Conservation (phyloP, 2,329 filamentous ascomycete species). For the Neurospora sp. region DNA sequence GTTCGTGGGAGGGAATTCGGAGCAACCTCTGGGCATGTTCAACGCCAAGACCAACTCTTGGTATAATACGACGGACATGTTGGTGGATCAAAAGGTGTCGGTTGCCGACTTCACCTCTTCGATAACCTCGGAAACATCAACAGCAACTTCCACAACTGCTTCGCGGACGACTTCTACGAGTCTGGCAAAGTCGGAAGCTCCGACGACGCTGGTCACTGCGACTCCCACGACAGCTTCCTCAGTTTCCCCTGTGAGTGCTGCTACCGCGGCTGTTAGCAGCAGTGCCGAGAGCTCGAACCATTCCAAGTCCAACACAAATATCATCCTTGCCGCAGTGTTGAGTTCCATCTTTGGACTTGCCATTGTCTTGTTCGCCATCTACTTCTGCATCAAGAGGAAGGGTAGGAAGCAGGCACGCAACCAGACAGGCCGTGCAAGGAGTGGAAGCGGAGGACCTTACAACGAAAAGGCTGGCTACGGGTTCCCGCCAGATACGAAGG, state of each 20-base stretch:
- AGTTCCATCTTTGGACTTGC: constrained; percentile 71
- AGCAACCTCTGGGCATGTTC: constrained; percentile 66
- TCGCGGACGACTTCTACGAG: constrained; percentile 19
- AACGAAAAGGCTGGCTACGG: constrained; percentile 49
- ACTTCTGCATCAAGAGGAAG: constrained; percentile 56
- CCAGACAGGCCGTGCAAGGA: constrained; percentile 35
- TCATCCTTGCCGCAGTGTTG: constrained; percentile 71
- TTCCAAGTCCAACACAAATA: constrained; percentile 24
- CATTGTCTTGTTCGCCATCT: constrained; percentile 57
- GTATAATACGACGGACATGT: constrained; percentile 58
- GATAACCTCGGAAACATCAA: constrained; percentile 22
- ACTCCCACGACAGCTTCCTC: constrained; percentile 16
- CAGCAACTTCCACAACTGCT: constrained; percentile 18
- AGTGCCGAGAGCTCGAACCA: constrained; percentile 5
- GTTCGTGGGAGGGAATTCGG: constrained; percentile 62
- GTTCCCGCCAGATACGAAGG: constrained; percentile 33
- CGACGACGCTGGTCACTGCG: constrained; percentile 18
- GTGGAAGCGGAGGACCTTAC: constrained; percentile 31
- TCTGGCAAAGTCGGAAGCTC: constrained; percentile 14
- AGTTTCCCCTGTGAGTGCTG: constrained; percentile 19
- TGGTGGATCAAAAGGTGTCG: constrained; percentile 38
- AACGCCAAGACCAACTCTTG: constrained; percentile 66
- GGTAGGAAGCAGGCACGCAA: constrained; percentile 43
- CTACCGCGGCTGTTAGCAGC: constrained; percentile 18
- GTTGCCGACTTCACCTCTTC: constrained; percentile 23